These are phyloP conservation scores for Ophiostoma quercus DNA, from an alignment of 2,329 filamentous ascomycete species.

Conservation along the genomic window DNA sequence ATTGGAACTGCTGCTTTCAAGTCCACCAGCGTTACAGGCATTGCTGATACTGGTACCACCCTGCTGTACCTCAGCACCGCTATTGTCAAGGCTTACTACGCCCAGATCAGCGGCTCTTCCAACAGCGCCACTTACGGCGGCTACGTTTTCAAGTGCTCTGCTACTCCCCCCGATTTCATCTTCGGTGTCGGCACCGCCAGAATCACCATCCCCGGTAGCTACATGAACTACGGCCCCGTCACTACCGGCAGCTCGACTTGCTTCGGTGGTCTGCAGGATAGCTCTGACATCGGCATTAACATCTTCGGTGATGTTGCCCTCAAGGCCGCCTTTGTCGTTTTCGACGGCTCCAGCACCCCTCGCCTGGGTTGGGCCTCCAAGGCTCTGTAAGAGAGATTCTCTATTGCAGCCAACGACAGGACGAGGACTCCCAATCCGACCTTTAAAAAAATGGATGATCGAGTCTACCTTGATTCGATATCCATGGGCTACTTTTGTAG, in stretches of 20 bases:
- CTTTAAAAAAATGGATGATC: neutral
- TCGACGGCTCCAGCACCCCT: constrained; percentile 34
- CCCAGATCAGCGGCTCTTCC: constrained; percentile 35
- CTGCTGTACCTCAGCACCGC: constrained; percentile 37
- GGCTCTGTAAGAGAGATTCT: constrained; percentile 19
- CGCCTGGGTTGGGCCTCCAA: constrained; percentile 30
- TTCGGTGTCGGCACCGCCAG: constrained; percentile 35
- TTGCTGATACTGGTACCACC: constrained; percentile 42
- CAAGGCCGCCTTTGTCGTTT: constrained; percentile 35
- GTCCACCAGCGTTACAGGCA: constrained; percentile 33
- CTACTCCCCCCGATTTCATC: constrained; percentile 35
- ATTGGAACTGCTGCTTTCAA: constrained; percentile 45
- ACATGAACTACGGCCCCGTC: constrained; percentile 36
- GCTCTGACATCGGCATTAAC: constrained; percentile 29
- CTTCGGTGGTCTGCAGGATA: constrained; percentile 37
- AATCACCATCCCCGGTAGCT: constrained; percentile 33
- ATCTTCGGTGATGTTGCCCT: constrained; percentile 35
- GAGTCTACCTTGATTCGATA: neutral
- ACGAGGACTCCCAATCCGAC: neutral
- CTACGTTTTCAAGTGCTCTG: constrained; percentile 37
- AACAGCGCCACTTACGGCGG: constrained; percentile 35
- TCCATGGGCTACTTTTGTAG: neutral
- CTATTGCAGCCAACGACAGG: neutral
- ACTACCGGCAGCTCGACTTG: constrained; percentile 33
- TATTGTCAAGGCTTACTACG: constrained; percentile 40